These are phyloP conservation scores for Clitoria ternatea DNA, from an alignment of 306 rosid genomes.

Conservation along the genomic window DNA sequence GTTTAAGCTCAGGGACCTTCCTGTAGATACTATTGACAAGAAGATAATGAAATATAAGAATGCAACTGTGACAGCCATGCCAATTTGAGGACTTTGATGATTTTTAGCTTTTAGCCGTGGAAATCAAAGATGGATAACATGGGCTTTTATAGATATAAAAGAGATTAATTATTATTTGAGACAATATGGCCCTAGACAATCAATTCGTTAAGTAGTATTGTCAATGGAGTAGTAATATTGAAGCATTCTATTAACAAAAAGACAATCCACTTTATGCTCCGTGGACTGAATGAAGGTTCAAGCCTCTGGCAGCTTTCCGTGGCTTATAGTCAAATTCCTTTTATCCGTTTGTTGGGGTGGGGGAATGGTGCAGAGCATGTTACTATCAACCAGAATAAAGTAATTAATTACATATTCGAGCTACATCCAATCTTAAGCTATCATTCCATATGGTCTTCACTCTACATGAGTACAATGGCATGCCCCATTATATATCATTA, in stretches of 20 bases:
- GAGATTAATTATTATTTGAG: constrained; percentile 7
- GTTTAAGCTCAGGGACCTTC: constrained; percentile 58
- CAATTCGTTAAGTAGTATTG: constrained; percentile 36
- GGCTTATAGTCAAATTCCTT: background rate
- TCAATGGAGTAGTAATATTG: constrained; percentile 45
- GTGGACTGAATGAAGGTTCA: background rate
- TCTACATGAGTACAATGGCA: constrained; percentile 1
- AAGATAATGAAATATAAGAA: constrained; percentile 44
- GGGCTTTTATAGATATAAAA: constrained; percentile 41
- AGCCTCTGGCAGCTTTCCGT: background rate
- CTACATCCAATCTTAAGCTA: background rate
- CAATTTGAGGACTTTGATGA: background rate
- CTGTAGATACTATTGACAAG: constrained; percentile 36
- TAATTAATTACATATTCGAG: background rate
- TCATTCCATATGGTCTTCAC: background rate
- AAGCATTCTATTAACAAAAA: constrained; percentile 46
- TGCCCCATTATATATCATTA: background rate
- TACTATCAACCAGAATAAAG: constrained; percentile 8
- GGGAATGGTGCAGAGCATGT: background rate
- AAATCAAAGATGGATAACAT: constrained; percentile 17
- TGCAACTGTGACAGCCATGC: constrained; percentile 41
- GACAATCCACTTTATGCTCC: constrained; percentile 37
- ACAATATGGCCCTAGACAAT: constrained; percentile 38
- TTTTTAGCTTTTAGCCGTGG: constrained; percentile 20
- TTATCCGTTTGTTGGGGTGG: background rate